These are phyloP conservation scores for Starmerella potacharoeniae DNA, from an alignment of 805 yeast species.

Conservation along the genomic window DNA sequence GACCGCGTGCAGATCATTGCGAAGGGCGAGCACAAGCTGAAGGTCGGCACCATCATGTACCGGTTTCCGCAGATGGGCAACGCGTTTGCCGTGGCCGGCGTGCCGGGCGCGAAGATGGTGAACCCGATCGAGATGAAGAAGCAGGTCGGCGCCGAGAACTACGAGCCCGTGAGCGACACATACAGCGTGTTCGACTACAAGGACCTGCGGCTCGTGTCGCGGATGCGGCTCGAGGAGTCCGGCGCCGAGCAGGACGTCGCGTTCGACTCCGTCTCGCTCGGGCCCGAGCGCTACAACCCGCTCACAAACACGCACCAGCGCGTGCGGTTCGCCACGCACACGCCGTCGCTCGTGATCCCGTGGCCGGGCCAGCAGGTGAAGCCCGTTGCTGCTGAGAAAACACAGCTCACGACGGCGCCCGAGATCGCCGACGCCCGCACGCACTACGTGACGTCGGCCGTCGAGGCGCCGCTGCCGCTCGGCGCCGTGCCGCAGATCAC, in stretches of 20 bases:
- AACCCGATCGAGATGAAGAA: conserved; percentile 66
- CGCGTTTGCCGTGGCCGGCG: conserved; percentile 51
- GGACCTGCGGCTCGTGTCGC: conserved; percentile 66
- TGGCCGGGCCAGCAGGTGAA: conserved; percentile 64
- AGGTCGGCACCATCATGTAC: conserved; percentile 48
- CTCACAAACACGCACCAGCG: conserved; percentile 66
- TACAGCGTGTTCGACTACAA: conserved; percentile 52
- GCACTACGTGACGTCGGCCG: conserved; percentile 55
- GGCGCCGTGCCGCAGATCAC: conserved; percentile 59
- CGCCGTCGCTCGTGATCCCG: conserved; percentile 61
- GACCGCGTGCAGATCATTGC: conserved; percentile 23
- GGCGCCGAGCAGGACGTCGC: conserved; percentile 62
- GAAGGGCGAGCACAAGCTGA: conserved; percentile 60
- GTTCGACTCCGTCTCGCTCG: conserved; percentile 58
- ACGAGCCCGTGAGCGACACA: conserved; percentile 55
- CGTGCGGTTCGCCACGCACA: conserved; percentile 61
- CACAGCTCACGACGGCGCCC: conserved; percentile 45
- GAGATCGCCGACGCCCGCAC: conserved; percentile 59
- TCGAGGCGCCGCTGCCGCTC: conserved; percentile 56
- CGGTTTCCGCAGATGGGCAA: conserved; percentile 47
- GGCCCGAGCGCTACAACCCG: conserved; percentile 62
- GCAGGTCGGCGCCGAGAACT: conserved; percentile 39
- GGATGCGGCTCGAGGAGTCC: conserved; percentile 45
- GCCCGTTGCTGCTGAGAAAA: conserved; percentile 25
- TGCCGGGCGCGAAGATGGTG: conserved; percentile 53